These are phyloP conservation scores for Leccinum barrowsii DNA, from an alignment of 768 basidiomycete genomes.

Conservation along the genomic window DNA sequence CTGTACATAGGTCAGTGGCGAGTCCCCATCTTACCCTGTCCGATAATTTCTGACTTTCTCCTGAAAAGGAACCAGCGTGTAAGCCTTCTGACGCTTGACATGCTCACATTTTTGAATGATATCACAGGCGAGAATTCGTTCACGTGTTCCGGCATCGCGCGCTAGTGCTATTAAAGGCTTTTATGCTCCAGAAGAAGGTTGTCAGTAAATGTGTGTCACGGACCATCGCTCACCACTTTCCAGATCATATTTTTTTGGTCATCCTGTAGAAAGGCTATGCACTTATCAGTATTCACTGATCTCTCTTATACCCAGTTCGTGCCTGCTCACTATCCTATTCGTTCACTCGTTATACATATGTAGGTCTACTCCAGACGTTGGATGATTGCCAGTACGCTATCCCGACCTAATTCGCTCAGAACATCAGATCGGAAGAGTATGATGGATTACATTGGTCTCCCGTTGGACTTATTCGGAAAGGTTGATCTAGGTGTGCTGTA, in stretches of 20 bases:
- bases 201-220: conserved; percentile 13
- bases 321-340: background rate
- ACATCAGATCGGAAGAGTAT: conserved; percentile 91
- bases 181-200: conserved; percentile 92
- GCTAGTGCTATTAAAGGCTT: conserved; percentile 87
- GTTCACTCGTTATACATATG: conserved; percentile 1
- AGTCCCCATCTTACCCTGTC: background rate
- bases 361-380: conserved; percentile 83
- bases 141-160: conserved; percentile 92
- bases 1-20: conserved; percentile 83
- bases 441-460: conserved; percentile 90
- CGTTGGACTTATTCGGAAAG: conserved; percentile 89
- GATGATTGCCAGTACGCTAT: conserved; percentile 70
- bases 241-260: conserved; percentile 95
- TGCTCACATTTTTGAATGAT: background rate
- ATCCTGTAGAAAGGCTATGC: conserved; percentile 93
- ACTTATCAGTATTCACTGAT: conserved; percentile 98
- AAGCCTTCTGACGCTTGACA: conserved; percentile 19
- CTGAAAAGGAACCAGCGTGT: conserved; percentile 67
- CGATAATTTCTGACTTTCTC: conserved; percentile 7
- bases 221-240: conserved; percentile 7
- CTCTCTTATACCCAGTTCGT: conserved; percentile 80
- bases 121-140: conserved; percentile 78
- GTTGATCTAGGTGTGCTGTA: conserved; percentile 34
- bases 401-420: conserved; percentile 71